Percentiles rank a stretch among this genome's conserved stretches.
Conservation (phyloP, 768 basidiomycete species). For the Mycena capillaripes region DNA sequence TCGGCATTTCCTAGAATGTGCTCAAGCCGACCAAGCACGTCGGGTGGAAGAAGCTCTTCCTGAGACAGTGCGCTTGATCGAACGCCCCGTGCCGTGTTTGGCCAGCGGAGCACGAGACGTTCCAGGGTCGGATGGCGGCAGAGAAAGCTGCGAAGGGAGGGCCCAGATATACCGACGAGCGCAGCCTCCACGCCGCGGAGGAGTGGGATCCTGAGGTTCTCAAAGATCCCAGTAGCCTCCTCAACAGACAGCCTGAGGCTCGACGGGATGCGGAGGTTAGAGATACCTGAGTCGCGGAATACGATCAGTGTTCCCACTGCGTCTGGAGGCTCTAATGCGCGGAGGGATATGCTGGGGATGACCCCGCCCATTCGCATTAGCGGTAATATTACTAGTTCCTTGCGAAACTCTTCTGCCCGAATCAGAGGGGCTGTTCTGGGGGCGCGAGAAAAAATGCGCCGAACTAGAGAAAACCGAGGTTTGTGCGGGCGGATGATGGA, state of each 20-base stretch:
- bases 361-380: not conserved
- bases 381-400: not conserved
- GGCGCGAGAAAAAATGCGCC: not conserved
- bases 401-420: not conserved
- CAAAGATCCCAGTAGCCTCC: not conserved
- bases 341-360: slow-evolving; percentile 14
- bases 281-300: not conserved
- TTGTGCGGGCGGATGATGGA: slow-evolving; percentile 15
- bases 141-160: not conserved
- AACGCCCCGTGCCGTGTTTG: not conserved
- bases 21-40: slow-evolving; percentile 7
- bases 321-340: slow-evolving; percentile 1
- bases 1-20: not conserved
- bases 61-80: too few species aligned
- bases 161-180: not conserved
- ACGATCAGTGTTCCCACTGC: slow-evolving; percentile 8
- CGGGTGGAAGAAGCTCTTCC: not conserved
- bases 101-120: not conserved
- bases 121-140: slow-evolving; percentile 10
- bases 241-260: not conserved
- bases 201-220: not conserved
- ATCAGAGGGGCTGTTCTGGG: not conserved
- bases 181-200: slow-evolving; percentile 4
- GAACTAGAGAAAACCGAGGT: not conserved
- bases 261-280: slow-evolving; percentile 8